Evolutionary conservation across 208 protist genomes (phyloP), one percentile per base, ranked within the genome.

Genomic region (Borovskyia barvae): DNA sequence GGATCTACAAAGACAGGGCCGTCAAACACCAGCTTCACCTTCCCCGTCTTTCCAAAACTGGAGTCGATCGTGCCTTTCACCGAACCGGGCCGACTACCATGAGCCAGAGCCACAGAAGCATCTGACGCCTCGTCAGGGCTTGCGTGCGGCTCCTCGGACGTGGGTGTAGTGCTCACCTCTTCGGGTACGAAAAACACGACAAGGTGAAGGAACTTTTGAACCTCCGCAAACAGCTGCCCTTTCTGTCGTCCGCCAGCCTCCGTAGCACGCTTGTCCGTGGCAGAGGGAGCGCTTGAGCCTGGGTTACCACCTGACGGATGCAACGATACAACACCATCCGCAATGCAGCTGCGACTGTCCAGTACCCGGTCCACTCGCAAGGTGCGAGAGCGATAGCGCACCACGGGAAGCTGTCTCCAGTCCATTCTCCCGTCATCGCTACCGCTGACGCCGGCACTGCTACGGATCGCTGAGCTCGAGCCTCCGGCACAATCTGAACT

Each of bases 1-100:
- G 47, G 14, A 8, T 67, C 48, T 2, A 41, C 39, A 72, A 92
- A 92, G 8, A 92, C 61, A 15, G 67, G 66, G 5, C 51, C 45
- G 0, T 68, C 53, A 56, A 93, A 93, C 8, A 80, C 29, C 1
- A 90, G 66, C 58, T 86, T 85, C 32, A 88, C 86, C 51, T 90
- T 93, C 5, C 86, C 86, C 0, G 74, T 89, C 51, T 93, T 81
- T n/a, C 86, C 86, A 69, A 93, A 93, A 3, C 77, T 64, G 20
- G 77, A 86, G 67, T 93, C 82, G 47, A 93, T 77, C 22, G 72
- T 22, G 19, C 86, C 86, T 19, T 53, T 30, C 0, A 83, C 52
- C 11, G 59, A 19, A 2, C 45, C 53, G 5, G 33, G 6, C 3
- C 2, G n/a, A 5, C 15, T 30, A 2, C 8, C 11, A n/a, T 55